A percentile compares a stretch with the other conserved stretches of the same genome.
Conservation (phyloP, 2,329 filamentous ascomycete species). For the Ophiostoma australiae region DNA sequence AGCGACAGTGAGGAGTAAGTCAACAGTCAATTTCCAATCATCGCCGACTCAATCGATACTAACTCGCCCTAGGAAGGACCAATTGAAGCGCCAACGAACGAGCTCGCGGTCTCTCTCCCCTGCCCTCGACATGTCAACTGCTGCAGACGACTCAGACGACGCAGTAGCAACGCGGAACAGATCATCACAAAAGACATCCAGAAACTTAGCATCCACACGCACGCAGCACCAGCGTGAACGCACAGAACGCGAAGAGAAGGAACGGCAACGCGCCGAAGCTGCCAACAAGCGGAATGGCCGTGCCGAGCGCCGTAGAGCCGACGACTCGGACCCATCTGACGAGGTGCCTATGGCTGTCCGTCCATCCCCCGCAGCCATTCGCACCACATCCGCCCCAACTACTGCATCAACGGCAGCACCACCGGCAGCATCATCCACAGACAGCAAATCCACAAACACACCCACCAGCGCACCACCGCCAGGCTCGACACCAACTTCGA, state of each 20-base stretch:
- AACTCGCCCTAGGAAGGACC: slow-evolving; percentile 55
- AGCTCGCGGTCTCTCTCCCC: slow-evolving; percentile 67
- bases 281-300: slow-evolving; percentile 76
- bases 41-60: neutral
- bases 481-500: slow-evolving; percentile 26
- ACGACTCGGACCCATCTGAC: slow-evolving; percentile 71
- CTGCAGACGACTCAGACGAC: slow-evolving; percentile 67
- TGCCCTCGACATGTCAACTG: slow-evolving; percentile 44
- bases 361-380: slow-evolving; percentile 23
- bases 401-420: slow-evolving; percentile 15
- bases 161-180: slow-evolving; percentile 50
- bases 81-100: slow-evolving; percentile 77
- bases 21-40: neutral
- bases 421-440: slow-evolving; percentile 23
- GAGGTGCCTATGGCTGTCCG: slow-evolving; percentile 53
- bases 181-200: slow-evolving; percentile 53
- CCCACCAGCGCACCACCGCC: slow-evolving; percentile 20
- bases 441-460: slow-evolving; percentile 24
- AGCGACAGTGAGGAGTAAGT: slow-evolving; percentile 94
- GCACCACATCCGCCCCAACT: neutral
- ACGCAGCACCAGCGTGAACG: slow-evolving; percentile 51
- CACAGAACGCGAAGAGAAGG: slow-evolving; percentile 67
- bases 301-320: slow-evolving; percentile 71
- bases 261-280: slow-evolving; percentile 67
- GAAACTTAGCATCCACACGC: slow-evolving; percentile 41